Base-by-base conservation (phyloP, 176 grass and related monocot genomes). In the Otatea glauca region DNA sequence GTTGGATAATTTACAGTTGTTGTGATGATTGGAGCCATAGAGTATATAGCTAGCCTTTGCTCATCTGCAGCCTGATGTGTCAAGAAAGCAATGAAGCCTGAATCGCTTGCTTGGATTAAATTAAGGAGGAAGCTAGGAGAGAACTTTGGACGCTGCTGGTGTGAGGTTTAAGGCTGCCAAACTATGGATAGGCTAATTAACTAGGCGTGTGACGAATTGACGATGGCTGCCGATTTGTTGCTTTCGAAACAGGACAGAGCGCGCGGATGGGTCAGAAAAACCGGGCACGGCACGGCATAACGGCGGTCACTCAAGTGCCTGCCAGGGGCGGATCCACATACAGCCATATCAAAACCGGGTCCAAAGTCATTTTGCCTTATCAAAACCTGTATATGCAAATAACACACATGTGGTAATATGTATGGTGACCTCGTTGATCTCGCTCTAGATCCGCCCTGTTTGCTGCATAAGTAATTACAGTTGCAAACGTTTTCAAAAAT, bases 1-100 rank as follows among this genome's bases (percentile, higher is more conserved):
- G 42, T 17, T 54, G 70, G 23, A 44, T 85, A 85, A 76, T 68
- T 81, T 76, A 76, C 24, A 81, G 50, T 51, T 70, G 65, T 9
- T 35, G 12, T 81, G 53, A 85, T 81, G 70, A 86, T 86, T 89
- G 64, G 32, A 73, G 21, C 72, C 42, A 69, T 61, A 24, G 24
- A n/a, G 5, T 24, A 34, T 24, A 8, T 56, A 45, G 48, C 54
- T 49, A 34, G 32, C 23, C 13, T 44, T 78, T 72, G 56, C 55
- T 77, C 65, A 54, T 64, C 79, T 41, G 34, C 16, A 17, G 18
- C n/a, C 44, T 25, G 75, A 84, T 67, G 78, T 86, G 77, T 82
- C 64, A 70, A 2, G 65, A 38, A 86, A 86, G 45, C 72, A 77
- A 81, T 63, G 29, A 76, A 76, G 17, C 8, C 43, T 68, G 32